Evolutionary conservation across 352 stramenopile genomes (phyloP).

Genomic region (Phytopythium boreale): DNA sequence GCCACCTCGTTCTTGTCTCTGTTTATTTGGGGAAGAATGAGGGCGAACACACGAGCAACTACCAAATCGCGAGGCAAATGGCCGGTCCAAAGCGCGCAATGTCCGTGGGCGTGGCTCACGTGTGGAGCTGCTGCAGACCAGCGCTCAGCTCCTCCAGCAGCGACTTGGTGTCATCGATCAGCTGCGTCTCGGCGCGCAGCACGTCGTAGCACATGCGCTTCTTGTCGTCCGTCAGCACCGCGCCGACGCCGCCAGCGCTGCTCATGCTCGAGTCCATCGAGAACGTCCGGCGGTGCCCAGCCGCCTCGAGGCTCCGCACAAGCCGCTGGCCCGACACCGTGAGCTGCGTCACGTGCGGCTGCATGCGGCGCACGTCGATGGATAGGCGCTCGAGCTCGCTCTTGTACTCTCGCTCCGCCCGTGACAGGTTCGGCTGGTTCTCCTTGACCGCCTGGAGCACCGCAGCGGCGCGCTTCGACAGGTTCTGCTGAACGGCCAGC

Average conservation of each 20-base stretch:
- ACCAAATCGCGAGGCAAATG: too few species aligned
- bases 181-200: slow-evolving; percentile 70
- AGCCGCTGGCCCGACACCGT: slow-evolving; percentile 61
- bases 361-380: slow-evolving; percentile 63
- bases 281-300: background rate
- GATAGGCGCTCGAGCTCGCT: slow-evolving; percentile 62
- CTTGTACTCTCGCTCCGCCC: slow-evolving; percentile 70
- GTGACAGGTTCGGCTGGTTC: slow-evolving; percentile 75
- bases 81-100: too few species aligned
- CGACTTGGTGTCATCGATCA: slow-evolving; percentile 77
- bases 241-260: background rate
- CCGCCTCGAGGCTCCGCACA: slow-evolving; percentile 42
- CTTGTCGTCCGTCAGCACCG: slow-evolving; percentile 58
- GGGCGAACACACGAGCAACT: too few species aligned
- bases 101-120: slow-evolving; percentile 11
- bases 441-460: slow-evolving; percentile 80
- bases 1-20: background rate
- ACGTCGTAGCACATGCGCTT: slow-evolving; percentile 85
- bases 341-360: slow-evolving; percentile 67
- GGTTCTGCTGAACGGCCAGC: slow-evolving; percentile 64
- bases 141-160: slow-evolving; percentile 61
- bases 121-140: slow-evolving; percentile 41
- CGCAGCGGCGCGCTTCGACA: slow-evolving; percentile 72
- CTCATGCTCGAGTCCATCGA: slow-evolving; percentile 6
- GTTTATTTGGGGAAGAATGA: background rate